Percentiles rank a stretch among this genome's conserved stretches.
These are phyloP conservation scores for Pilasporangium apinafurcum DNA, from an alignment of 352 stramenopile species.

Conservation along the genomic window DNA sequence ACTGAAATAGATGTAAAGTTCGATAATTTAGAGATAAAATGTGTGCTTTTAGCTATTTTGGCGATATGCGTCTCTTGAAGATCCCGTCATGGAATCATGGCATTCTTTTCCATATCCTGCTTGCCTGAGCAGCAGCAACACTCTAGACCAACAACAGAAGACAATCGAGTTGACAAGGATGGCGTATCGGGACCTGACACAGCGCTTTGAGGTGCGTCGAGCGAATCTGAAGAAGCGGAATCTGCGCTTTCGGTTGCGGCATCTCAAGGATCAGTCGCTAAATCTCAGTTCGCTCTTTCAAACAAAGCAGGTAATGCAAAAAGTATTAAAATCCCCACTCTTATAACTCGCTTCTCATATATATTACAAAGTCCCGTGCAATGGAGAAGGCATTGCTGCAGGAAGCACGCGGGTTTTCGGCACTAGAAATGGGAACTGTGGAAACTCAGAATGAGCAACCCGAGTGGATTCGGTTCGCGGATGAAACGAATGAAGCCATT, in stretches of 20 bases:
- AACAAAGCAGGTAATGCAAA: slow-evolving; percentile 36
- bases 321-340: neutral
- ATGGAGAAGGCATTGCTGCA: slow-evolving; percentile 67
- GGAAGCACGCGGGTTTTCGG: slow-evolving; percentile 32
- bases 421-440: slow-evolving; percentile 12
- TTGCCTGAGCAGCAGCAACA: neutral
- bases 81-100: too few relatives aligned
- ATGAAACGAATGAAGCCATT: slow-evolving; percentile 60
- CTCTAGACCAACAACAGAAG: neutral
- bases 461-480: slow-evolving; percentile 55
- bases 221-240: slow-evolving; percentile 45
- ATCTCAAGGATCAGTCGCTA: slow-evolving; percentile 28
- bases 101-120: too few relatives aligned
- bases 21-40: too few relatives aligned
- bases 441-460: slow-evolving; percentile 41
- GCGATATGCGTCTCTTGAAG: too few relatives aligned
- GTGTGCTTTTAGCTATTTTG: too few relatives aligned
- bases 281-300: slow-evolving; percentile 37
- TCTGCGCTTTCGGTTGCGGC: slow-evolving; percentile 48
- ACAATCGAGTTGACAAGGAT: slow-evolving; percentile 22
- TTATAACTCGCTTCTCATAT: slow-evolving; percentile 16
- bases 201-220: slow-evolving; percentile 32
- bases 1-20: too few relatives aligned
- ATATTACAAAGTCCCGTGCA: slow-evolving; percentile 35
- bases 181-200: slow-evolving; percentile 58